Evolutionary conservation across 75 land plant genomes (phyloP), one percentile per base, ranked within the genome.

Genomic region (Sequoia sempervirens): DNA sequence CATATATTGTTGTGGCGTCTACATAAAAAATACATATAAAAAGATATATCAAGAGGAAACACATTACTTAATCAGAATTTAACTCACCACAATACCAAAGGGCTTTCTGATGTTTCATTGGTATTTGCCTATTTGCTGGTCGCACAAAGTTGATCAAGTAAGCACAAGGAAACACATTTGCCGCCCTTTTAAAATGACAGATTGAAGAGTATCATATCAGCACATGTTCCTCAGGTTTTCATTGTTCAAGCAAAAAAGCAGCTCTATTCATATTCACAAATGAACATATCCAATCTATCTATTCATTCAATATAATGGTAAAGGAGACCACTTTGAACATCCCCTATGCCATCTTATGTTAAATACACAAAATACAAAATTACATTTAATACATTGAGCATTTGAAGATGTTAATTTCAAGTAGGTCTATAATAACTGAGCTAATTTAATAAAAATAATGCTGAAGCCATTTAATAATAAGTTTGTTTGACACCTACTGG

Each of bases 41-140:
- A 5, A 26, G 38, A 32, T n/a, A 23, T 18, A 26, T 74, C 54
- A 28, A 74, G 43, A 52, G n/a, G 32, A 79, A 79, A 12, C 20
- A 36, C 34, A 76, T 64, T 82, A 23, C 26, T 61, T 23, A 20
- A 5, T 61, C 23, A 38, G 78, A 86, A n/a, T 64, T 81, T 53
- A 82, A 74, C 97, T 91, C 84, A 97, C 99, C 99, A 88, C 98
- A 89, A 58, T 92, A 97, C 92, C 98, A 97, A 87, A 97, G 99
- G 81, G 99, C 98, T 80, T 97, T 94, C 75, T 97, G 99, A 88
- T 97, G 96, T 36, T 94, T 94, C 76, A 87, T 38, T n/a, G 99
- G 99, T 90, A 97, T 96, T 87, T 93, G 53, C 9, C 91, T 88
- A 79, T 84, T 82, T 69, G 86, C 83, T 75, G 99, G 96, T 41